Base-by-base conservation (phyloP, 2,329 filamentous ascomycete genomes). In the Aspergillus neotritici region DNA sequence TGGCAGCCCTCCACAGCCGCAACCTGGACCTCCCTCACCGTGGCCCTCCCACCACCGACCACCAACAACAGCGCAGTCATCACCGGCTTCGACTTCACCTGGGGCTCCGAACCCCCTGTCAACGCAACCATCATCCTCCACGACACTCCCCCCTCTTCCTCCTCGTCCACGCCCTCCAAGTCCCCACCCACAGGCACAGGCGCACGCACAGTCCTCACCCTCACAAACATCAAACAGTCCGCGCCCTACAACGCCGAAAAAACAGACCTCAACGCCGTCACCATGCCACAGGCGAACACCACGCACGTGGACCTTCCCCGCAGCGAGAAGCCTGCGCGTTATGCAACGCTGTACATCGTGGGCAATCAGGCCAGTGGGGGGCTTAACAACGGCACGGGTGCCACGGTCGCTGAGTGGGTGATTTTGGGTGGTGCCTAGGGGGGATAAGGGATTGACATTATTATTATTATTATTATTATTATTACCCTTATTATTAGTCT, bases 1-100 rank as follows among this genome's bases (percentile, higher is more conserved):
- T 87, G 83, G 83, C 81, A 85, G 55, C 82, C 83, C 0, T 56
- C 65, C 2, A 25, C 21, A 25, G 57, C 74, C 1, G 76, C 78
- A 38, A 64, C 62, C 0, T 68, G 74, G 4, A 70, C 76, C 21
- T 75, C 75, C 4, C 56, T 86, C 11, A 79, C 77, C 1, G 73
- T 87, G 34, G 69, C 77, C 16, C 67, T 81, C 3, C 72, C 66
- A 1, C 64, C 79, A 36, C 31, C 45, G 0, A 51, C 59, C 9
- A 37, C 44, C 6, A 59, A 58, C 5, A 46, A 54, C 12, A 47
- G 48, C 16, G 60, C 36, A 2, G 13, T n/a, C 13, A 40, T 72
- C 14, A 63, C 62, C 0, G 70, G 69, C 1, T 69, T 84, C 44
- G 65, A 66, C 36, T 82, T 83, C 57, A 77, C 82, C 58, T 84